phyloP scores from a whole-genome alignment of 768 basidiomycete species.

The Panaeolus cyanescens region DNA sequence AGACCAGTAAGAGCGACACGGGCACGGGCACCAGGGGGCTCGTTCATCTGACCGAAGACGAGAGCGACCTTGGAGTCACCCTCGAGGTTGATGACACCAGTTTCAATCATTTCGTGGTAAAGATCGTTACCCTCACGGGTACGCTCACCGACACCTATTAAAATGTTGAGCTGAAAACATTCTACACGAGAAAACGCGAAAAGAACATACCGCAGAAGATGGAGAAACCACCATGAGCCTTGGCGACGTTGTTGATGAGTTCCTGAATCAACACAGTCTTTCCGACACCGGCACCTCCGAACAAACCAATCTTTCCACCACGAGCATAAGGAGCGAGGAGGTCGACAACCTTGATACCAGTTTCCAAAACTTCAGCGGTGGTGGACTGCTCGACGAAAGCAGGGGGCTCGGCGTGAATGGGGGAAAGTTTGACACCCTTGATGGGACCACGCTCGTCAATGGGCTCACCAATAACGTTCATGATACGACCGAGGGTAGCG shows the following conservation, averaged over 20 bases:
- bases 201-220: slow-evolving; percentile 86
- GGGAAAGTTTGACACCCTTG: slow-evolving; percentile 87
- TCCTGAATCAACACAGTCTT: slow-evolving; percentile 99
- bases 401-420: slow-evolving; percentile 98
- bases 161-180: slow-evolving; percentile 8
- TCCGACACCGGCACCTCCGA: slow-evolving; percentile 99
- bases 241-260: slow-evolving; percentile 99
- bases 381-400: slow-evolving; percentile 98
- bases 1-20: slow-evolving; percentile 99
- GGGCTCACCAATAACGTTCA: slow-evolving; percentile 99
- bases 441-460: slow-evolving; percentile 99
- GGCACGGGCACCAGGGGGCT: slow-evolving; percentile 99
- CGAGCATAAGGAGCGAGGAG: slow-evolving; percentile 99
- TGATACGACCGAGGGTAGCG: slow-evolving; percentile 96
- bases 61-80: slow-evolving; percentile 99
- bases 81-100: slow-evolving; percentile 99
- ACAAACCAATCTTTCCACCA: slow-evolving; percentile 99
- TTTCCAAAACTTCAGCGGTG: slow-evolving; percentile 97
- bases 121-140: slow-evolving; percentile 99
- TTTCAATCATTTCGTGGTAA: slow-evolving; percentile 99
- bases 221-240: slow-evolving; percentile 99
- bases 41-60: slow-evolving; percentile 99
- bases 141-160: slow-evolving; percentile 95
- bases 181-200: neutral
- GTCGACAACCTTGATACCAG: slow-evolving; percentile 99